phyloP scores from a whole-genome alignment of 768 basidiomycete genomes.

The Porphyrellus cyaneotinctus region DNA sequence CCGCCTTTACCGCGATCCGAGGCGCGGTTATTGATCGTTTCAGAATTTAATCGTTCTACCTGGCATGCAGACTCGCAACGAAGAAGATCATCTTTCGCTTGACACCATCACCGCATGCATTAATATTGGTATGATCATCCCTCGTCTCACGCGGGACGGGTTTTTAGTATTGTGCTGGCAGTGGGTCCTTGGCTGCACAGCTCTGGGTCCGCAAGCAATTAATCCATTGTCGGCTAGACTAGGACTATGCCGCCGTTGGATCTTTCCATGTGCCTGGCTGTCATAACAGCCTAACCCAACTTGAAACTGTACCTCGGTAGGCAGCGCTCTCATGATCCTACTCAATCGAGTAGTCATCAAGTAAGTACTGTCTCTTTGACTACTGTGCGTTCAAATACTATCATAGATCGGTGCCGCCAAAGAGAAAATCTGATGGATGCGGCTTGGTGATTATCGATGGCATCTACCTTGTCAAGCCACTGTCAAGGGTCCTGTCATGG shows the following conservation, averaged over 20 bases:
- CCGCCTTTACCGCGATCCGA: not conserved
- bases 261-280: conserved; percentile 5
- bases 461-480: conserved; percentile 7
- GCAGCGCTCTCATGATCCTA: not conserved
- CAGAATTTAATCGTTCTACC: not conserved
- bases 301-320: not conserved
- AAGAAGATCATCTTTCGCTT: no score
- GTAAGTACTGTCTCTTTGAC: not conserved
- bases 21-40: not conserved
- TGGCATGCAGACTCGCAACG: not conserved
- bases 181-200: not conserved
- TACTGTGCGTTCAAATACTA: not conserved
- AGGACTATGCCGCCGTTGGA: not conserved
- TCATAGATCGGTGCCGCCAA: conserved; percentile 10
- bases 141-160: not conserved
- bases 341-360: not conserved
- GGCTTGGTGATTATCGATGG: not conserved
- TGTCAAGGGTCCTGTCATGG: conserved; percentile 8
- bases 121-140: not conserved
- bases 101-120: not conserved
- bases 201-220: not conserved
- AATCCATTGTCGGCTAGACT: not conserved
- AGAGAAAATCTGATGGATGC: not conserved
- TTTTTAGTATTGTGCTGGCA: not conserved
- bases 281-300: not conserved